Percentiles rank a stretch among this genome's conserved stretches.
Conservation (phyloP, 192 early-diverging fungal species). For the Linnemannia zychae region DNA sequence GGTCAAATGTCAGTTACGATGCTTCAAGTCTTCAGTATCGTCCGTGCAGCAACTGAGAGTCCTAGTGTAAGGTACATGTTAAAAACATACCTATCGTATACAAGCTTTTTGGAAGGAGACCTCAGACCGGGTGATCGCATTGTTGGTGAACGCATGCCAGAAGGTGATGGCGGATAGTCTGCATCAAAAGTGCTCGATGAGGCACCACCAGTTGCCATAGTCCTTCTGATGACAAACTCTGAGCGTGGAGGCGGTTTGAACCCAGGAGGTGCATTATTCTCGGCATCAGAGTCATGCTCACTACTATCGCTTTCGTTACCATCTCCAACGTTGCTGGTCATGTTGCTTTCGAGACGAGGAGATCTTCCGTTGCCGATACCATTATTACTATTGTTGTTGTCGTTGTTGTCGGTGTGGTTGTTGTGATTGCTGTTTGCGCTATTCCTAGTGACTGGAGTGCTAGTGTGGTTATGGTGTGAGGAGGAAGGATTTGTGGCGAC, state of each 20-base stretch:
- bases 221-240: neutral
- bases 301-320: slow-evolving; percentile 4
- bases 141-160: neutral
- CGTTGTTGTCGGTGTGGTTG: slow-evolving; percentile 6
- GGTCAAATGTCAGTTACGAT: neutral
- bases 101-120: slow-evolving; percentile 36
- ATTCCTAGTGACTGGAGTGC: neutral
- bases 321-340: neutral
- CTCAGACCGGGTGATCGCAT: slow-evolving; percentile 35
- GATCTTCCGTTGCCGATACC: neutral
- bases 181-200: neutral
- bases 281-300: neutral
- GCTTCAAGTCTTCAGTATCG: neutral
- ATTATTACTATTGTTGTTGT: slow-evolving; percentile 4
- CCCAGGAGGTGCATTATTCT: neutral
- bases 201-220: neutral
- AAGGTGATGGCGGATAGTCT: slow-evolving; percentile 8
- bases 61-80: too few relatives aligned
- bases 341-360: slow-evolving; percentile 6
- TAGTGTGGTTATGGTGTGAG: neutral
- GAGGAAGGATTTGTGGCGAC: neutral
- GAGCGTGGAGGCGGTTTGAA: neutral
- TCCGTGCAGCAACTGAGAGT: too few relatives aligned
- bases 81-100: slow-evolving; percentile 35
- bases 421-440: slow-evolving; percentile 5